Evolutionary conservation across 306 rosid genomes (phyloP).

Genomic region (Malus orientalis): DNA sequence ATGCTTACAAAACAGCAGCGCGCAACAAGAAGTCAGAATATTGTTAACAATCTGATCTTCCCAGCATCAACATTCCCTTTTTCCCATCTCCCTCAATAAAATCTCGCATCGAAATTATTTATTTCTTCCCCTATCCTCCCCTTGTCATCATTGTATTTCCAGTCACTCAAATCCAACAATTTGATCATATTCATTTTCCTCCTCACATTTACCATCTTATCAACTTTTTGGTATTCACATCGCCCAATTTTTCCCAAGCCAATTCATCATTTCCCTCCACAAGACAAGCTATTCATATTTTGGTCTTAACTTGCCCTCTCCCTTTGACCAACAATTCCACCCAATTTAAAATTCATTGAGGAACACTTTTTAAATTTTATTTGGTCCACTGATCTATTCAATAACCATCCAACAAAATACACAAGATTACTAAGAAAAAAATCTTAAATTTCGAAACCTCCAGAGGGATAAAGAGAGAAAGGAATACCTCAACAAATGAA

Average conservation of each 20-base stretch:
- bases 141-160: background rate
- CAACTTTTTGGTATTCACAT: background rate
- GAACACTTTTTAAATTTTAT: background rate
- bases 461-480: background rate
- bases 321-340: background rate
- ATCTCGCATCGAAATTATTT: background rate
- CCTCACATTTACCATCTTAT: background rate
- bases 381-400: background rate
- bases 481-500: conserved; percentile 84
- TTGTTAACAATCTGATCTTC: background rate
- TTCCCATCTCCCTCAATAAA: background rate
- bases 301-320: background rate
- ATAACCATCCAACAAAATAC: background rate
- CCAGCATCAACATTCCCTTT: background rate
- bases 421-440: background rate
- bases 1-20: background rate
- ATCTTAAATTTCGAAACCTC: background rate
- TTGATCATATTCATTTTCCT: background rate
- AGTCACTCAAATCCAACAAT: background rate
- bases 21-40: background rate
- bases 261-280: background rate
- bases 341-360: background rate
- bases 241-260: background rate
- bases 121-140: background rate
- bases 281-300: background rate